phyloP scores from a whole-genome alignment of 257 asterid genomes.

The Fraxinus cuspidata region DNA sequence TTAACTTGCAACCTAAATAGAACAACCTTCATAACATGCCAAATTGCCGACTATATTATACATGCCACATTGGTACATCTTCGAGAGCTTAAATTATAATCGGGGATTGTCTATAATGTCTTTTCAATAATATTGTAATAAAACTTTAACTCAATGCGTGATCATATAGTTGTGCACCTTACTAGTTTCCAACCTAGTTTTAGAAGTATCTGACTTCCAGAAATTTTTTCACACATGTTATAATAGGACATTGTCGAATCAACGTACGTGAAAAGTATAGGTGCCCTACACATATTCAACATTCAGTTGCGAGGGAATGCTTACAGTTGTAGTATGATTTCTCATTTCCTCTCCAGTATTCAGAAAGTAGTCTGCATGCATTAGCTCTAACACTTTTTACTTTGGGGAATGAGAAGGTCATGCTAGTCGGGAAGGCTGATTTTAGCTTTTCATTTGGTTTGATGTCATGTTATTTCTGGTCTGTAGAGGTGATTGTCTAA shows the following conservation, averaged over 20 bases:
- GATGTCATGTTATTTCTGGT: not conserved
- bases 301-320: too few species aligned
- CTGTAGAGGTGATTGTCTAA: not conserved
- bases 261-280: too few species aligned
- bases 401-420: not conserved
- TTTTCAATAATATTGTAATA: not conserved
- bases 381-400: too few species aligned
- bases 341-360: too few species aligned
- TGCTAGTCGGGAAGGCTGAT: not conserved
- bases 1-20: not conserved
- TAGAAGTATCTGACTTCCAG: too few species aligned
- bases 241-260: too few species aligned
- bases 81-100: not conserved
- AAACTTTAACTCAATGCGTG: not conserved
- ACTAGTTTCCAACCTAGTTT: not conserved
- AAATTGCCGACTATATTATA: too few species aligned
- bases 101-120: not conserved
- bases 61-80: too few species aligned
- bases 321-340: too few species aligned
- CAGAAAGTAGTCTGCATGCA: too few species aligned
- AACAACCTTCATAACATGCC: not conserved
- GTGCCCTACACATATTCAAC: too few species aligned
- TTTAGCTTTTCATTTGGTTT: not conserved
- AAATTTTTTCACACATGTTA: too few species aligned
- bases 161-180: not conserved